A percentile compares a stretch with the other conserved stretches of the same genome.
These are phyloP conservation scores for Stevia rebaudiana DNA, from an alignment of 140 eudicot genomes.

Conservation along the genomic window DNA sequence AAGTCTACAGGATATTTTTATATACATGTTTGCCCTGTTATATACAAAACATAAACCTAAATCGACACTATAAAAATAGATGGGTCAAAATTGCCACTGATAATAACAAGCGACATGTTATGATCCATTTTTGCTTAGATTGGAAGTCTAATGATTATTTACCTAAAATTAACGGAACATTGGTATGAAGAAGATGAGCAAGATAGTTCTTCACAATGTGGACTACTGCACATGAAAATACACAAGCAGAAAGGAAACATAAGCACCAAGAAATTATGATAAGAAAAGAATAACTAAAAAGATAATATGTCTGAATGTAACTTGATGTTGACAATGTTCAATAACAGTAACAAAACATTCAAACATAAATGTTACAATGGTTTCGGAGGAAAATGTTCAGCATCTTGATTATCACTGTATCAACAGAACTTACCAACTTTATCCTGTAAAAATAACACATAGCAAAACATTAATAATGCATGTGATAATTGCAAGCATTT, in stretches of 20 bases:
- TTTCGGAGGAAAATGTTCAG: conserved; percentile 15
- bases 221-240: conserved; percentile 49
- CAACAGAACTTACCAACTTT: conserved; percentile 80
- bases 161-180: conserved; percentile 86
- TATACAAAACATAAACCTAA: neutral
- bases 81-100: neutral
- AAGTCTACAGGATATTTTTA: too few species aligned
- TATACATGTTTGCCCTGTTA: neutral
- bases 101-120: neutral
- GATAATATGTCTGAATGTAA: neutral
- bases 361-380: conserved; percentile 19
- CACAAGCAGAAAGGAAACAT: conserved; percentile 1
- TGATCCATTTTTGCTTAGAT: neutral
- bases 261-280: conserved; percentile 14
- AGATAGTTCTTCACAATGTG: conserved; percentile 88
- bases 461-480: conserved; percentile 13
- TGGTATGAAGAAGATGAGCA: conserved; percentile 58
- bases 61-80: neutral
- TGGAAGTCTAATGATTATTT: conserved; percentile 8
- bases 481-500: conserved; percentile 5
- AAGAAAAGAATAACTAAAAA: neutral
- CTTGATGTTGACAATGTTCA: conserved; percentile 6
- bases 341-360: neutral
- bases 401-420: conserved; percentile 21
- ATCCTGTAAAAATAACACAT: conserved; percentile 58